Evolutionary conservation across 192 early-diverging fungal genomes (phyloP), one percentile per base, ranked within the genome.

Genomic region (Coemansia sp.): DNA sequence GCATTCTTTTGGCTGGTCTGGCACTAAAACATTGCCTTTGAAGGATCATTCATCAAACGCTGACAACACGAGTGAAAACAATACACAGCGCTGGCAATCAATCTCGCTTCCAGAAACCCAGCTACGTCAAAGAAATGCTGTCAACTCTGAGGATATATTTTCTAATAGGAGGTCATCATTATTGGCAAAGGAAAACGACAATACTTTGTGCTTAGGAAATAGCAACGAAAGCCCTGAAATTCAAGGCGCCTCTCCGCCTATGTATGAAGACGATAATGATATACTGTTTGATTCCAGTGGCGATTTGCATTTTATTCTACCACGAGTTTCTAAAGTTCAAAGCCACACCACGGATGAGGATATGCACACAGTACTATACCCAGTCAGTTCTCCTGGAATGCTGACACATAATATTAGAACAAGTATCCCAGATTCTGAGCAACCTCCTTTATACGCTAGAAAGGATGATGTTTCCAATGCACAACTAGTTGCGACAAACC

Each of bases 241-340:
- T 12, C 52, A 15, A 19, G 52, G 26, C 2, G 8, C 26, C 10
- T 23, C 19, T 1, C 12, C 26, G 1, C 52, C 12, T 23, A 32
- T 26, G 6, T 23, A 21, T 26, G 63, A 63, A 2, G 62, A 10
- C 9, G 56, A 73, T 5, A 56, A 49, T 2, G 47, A 56, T 15
- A 62, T 82, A 38, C 49, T 44, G 23, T 82, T 82, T 68, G 70
- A 75, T 42, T 18, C 56, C 12, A 57, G 68, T 13, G 79, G 79
- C 10, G 70, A 82, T 38, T 26, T 82, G 41, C 68, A 68, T 32
- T 76, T 82, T 60, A 10, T 37, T 4, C 45, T 63, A 2, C 47
- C 47, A 5, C 40, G 19, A 3, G 58, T 39, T n/a, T 43, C 61
- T 16, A 12, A 6, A 19, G 45, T 42, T 43, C 53, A 21, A 6